Evolutionary conservation across 1,284 basidiomycete species (phyloP).

Genomic region (Schizophyllum commune): DNA sequence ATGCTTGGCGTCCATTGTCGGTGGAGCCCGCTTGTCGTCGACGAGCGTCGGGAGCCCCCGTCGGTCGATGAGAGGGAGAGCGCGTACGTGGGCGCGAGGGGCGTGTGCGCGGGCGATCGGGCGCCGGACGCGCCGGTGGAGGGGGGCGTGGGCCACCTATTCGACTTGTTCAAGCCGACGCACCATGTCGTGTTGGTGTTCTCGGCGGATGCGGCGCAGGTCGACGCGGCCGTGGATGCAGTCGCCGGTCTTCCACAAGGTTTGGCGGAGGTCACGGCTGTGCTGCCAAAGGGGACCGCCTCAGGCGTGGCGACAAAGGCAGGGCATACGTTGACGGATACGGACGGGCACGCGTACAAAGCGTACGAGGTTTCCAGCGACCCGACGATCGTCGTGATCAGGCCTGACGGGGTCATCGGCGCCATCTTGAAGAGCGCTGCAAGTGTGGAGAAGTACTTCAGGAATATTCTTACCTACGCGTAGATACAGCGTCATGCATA

Average conservation of each 20-base stretch:
- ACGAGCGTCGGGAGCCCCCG: slow-evolving; percentile 12
- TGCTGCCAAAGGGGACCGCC: background rate
- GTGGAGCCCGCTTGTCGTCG: slow-evolving; percentile 17
- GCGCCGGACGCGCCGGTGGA: slow-evolving; percentile 15
- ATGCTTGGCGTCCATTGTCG: slow-evolving; percentile 20
- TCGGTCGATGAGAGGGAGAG: background rate
- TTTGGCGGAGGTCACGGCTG: background rate
- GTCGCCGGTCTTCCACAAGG: slow-evolving; percentile 1
- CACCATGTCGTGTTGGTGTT: slow-evolving; percentile 12
- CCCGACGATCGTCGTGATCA: slow-evolving; percentile 9
- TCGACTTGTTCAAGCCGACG: slow-evolving; percentile 9
- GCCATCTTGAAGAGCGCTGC: background rate
- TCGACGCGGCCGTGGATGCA: background rate
- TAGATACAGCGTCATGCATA: too few species aligned
- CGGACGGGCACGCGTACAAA: slow-evolving; percentile 7
- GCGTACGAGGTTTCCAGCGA: slow-evolving; percentile 6
- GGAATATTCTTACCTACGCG: slow-evolving; percentile 1
- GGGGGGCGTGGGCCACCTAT: slow-evolving; percentile 7
- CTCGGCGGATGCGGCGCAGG: background rate
- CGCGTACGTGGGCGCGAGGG: slow-evolving; percentile 1
- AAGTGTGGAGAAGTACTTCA: slow-evolving; percentile 3
- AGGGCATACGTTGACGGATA: slow-evolving; percentile 9
- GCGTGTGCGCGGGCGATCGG: slow-evolving; percentile 14
- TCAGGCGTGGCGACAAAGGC: background rate
- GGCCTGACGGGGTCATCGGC: slow-evolving; percentile 18